Percentiles rank a stretch among this genome's conserved stretches.
Evolutionary conservation across 805 yeast genomes (phyloP).

Genomic region (Kodamaea restingae): DNA sequence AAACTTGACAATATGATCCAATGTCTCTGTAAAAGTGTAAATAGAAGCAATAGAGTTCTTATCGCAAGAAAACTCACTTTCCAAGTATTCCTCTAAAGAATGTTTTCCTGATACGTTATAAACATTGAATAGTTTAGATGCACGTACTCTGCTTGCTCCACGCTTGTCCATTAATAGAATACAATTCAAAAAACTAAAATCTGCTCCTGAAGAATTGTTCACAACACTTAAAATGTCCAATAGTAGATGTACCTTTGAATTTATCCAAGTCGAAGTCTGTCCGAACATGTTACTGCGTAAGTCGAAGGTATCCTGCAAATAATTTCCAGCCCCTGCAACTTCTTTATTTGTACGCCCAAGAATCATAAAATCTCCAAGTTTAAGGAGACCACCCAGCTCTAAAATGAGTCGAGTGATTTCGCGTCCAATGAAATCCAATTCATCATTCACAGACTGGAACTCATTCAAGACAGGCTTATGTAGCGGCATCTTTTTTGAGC

Average conservation of each 20-base stretch:
- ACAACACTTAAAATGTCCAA: constrained; percentile 47
- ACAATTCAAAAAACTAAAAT: constrained; percentile 28
- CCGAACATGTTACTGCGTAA: constrained; percentile 42
- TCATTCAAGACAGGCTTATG: constrained; percentile 21
- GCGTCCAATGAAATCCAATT: constrained; percentile 38
- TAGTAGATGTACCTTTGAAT: constrained; percentile 39
- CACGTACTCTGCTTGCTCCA: constrained; percentile 19
- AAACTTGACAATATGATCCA: not conserved
- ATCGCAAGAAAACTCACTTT: not conserved
- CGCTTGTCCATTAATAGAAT: constrained; percentile 24
- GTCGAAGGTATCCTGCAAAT: constrained; percentile 35
- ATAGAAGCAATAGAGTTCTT: not conserved
- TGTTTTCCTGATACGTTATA: constrained; percentile 9
- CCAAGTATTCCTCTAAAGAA: constrained; percentile 1
- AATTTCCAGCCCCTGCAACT: constrained; percentile 32
- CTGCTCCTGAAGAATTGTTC: constrained; percentile 28
- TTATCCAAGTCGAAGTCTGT: constrained; percentile 50
- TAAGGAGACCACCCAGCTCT: constrained; percentile 39
- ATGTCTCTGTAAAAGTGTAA: constrained; percentile 3
- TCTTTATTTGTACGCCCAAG: constrained; percentile 52
- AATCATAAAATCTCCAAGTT: constrained; percentile 49
- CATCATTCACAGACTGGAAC: constrained; percentile 27
- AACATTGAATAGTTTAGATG: constrained; percentile 25
- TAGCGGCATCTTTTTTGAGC: constrained; percentile 17
- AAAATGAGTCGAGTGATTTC: constrained; percentile 43